Evolutionary conservation across 2,329 filamentous ascomycete genomes (phyloP).

Genomic region (Cladosporium sp.): DNA sequence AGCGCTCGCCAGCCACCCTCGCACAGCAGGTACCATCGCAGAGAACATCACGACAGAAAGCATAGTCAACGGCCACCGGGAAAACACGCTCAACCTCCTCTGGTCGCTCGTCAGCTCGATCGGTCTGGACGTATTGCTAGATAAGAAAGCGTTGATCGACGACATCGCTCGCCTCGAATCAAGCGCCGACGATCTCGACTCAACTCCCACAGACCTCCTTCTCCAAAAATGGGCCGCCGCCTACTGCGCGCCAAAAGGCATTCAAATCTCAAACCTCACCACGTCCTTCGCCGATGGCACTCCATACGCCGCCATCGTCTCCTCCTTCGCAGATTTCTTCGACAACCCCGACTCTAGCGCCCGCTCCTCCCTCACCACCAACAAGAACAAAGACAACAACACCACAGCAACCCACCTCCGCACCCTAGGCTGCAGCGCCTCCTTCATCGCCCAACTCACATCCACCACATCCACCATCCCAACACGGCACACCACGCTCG

Average conservation of each 20-base stretch:
- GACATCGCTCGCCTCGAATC: conserved; percentile 35
- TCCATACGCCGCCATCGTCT: conserved; percentile 54
- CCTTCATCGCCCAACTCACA: conserved; percentile 44
- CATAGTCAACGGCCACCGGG: conserved; percentile 60
- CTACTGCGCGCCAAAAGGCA: conserved; percentile 44
- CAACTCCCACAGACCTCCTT: conserved; percentile 23
- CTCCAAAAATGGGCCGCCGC: conserved; percentile 54
- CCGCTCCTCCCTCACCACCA: not conserved
- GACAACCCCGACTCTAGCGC: conserved; percentile 14
- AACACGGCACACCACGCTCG: conserved; percentile 51
- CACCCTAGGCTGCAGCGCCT: conserved; percentile 38
- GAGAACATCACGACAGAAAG: conserved; percentile 50
- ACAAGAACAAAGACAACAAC: conserved; percentile 21
- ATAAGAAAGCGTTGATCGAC: conserved; percentile 50
- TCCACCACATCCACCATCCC: conserved; percentile 40
- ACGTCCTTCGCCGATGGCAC: conserved; percentile 54
- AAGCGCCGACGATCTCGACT: not conserved
- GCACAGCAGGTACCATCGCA: conserved; percentile 38
- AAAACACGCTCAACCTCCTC: conserved; percentile 59
- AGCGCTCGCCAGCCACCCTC: conserved; percentile 45
- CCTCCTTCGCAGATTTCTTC: conserved; percentile 51
- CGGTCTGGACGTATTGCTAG: conserved; percentile 51
- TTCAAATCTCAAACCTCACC: conserved; percentile 51
- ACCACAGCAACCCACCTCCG: conserved; percentile 32
- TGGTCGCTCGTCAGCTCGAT: conserved; percentile 57